Base-by-base conservation (phyloP, 192 early-diverging fungal genomes). In the Backusella luteola region DNA sequence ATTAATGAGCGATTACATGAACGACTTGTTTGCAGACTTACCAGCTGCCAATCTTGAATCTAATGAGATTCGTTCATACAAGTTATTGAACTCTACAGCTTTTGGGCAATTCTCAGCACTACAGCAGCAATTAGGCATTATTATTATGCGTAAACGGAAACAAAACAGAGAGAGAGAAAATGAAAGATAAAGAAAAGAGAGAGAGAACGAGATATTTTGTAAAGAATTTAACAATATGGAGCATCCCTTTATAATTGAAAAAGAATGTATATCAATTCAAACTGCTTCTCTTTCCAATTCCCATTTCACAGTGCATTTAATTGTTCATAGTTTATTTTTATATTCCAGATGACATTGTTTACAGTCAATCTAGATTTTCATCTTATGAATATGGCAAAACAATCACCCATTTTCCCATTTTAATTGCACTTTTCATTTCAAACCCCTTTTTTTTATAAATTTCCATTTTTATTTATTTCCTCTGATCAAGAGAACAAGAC, bases 381-480 rank as follows among this genome's bases (percentile, higher is more conserved):
- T 12, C 11, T 12, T 39, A 39, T 39, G 9, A 39, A 11, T 12
- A 39, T 39, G 46, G 46, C 46, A 19, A 49, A 49, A 49, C 15
- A 17, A 44, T 44, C 42, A 17, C 5, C 42, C 42, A 44, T 7
- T n/a, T 17, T 6, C 23, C 12, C 15, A 44, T 34, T 67, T 68
- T 41, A 12, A 9, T 39, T 41, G 19, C 35, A 1, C 15, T 41
- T 41, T 69, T 34, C 35, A 21, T 69, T 35, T 69, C 19, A n/a
- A 12, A 12, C 14, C 69, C 41, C 38, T 19, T 32, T 6, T 6
- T 6, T 11, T 32, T 36, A 12, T 67, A 32, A 26, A 59, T 59
- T 59, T 59, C 23, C 63, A 32, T 36, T 17, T n/a, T 80, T 81
- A 52, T 66, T 76, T 69, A 41, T 44, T 41, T 80, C 56, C 34